phyloP scores from a whole-genome alignment of 768 basidiomycete species.

The Xerocomus brunneocitrinus region DNA sequence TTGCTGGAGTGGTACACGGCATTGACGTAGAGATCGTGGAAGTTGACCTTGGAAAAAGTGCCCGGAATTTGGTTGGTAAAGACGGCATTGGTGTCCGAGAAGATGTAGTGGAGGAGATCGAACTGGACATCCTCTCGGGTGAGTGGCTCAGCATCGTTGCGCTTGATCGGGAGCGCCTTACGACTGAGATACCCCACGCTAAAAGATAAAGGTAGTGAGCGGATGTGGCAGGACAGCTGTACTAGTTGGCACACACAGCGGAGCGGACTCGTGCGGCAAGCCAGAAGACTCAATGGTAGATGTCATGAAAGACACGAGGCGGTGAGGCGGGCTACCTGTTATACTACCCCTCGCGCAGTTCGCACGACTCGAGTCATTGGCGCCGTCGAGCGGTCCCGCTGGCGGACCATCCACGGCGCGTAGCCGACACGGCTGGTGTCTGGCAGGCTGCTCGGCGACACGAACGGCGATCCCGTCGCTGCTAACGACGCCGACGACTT shows the following conservation, averaged over 20 bases:
- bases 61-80: constrained; percentile 66
- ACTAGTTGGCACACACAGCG: constrained; percentile 42
- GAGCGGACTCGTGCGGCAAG: constrained; percentile 48
- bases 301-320: constrained; percentile 43
- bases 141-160: constrained; percentile 77
- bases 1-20: constrained; percentile 75
- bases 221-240: constrained; percentile 6
- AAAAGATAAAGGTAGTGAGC: constrained; percentile 12
- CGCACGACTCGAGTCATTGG: constrained; percentile 25
- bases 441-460: constrained; percentile 1
- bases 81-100: constrained; percentile 59
- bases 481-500: constrained; percentile 7
- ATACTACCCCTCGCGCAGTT: constrained; percentile 19
- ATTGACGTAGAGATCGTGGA: constrained; percentile 80
- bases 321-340: constrained; percentile 29
- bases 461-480: constrained; percentile 6
- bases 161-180: constrained; percentile 70
- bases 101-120: constrained; percentile 78
- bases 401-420: background rate
- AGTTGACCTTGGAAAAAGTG: constrained; percentile 54
- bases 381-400: constrained; percentile 12
- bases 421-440: background rate
- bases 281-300: constrained; percentile 37
- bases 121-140: constrained; percentile 83
- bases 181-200: constrained; percentile 60